Base-by-base conservation (phyloP, 805 yeast genomes). In the Yarrowia keelungensis region DNA sequence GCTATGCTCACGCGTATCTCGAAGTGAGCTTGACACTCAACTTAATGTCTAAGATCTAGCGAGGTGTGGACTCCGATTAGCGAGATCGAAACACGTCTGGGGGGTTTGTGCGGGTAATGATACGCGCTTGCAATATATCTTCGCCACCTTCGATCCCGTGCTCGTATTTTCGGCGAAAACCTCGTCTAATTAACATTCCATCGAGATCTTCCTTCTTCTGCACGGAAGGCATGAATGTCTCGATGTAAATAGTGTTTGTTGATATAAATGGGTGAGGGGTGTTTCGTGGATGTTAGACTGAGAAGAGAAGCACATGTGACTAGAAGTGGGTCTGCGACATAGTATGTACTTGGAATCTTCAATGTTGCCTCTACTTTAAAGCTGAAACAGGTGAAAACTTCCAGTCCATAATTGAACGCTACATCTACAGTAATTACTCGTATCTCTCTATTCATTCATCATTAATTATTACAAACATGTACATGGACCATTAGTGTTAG, bases 401-500 rank as follows among this genome's bases (percentile, higher is more conserved):
- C 32, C 7, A 5, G 32, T 26, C 32, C 32, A 26, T 26, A 26
- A 5, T 26, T 26, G 32, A 26, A 26, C 32, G 32, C 7, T 26
- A 26, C 32, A 19, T 19, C 19, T 19, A 19, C 19, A n/a, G n/a
- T n/a, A n/a, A n/a, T n/a, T n/a, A n/a, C n/a, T n/a, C n/a, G n/a
- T n/a, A n/a, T n/a, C 1, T 19, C 19, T 19, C 19, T 19, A 19
- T 15, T 42, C 16, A 42, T 42, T 42, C 26, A 51, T 51, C 43
- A 56, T 54, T 54, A 39, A 39, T 39, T 56, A 56, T 42, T 56
- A 56, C 62, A 41, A 19, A 51, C 43, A 35, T 38, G 45, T 16
- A 41, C 62, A 41, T 53, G 58, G 58, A 53, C 58, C 45, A 56
- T 26, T 56, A n/a, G 62, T 56, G 62, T 56, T 56, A 56, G 62